Percentiles rank a stretch among this genome's conserved stretches.
Evolutionary conservation across 1,284 basidiomycete genomes (phyloP).

Genomic region (Cryptococcus sp.): DNA sequence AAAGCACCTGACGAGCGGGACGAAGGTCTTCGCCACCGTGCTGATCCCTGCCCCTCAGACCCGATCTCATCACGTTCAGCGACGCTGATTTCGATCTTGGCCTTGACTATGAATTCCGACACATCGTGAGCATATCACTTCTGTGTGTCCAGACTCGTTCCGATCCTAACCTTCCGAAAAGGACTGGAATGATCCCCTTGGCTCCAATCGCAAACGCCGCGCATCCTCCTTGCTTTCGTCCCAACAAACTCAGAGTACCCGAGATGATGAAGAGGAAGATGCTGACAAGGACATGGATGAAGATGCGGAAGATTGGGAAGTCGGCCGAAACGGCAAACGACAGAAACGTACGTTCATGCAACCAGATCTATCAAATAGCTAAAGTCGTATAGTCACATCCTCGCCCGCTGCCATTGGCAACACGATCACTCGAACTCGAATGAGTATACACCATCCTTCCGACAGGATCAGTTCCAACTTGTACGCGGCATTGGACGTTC

Average conservation of each 20-base stretch:
- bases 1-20: neutral
- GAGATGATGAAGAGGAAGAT: slow-evolving; percentile 12
- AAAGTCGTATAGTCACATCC: neutral
- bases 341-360: slow-evolving; percentile 15
- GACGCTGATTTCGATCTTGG: slow-evolving; percentile 22
- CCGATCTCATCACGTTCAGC: slow-evolving; percentile 44
- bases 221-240: slow-evolving; percentile 36
- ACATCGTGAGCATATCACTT: slow-evolving; percentile 28
- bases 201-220: slow-evolving; percentile 21
- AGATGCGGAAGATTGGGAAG: slow-evolving; percentile 13
- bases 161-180: slow-evolving; percentile 9
- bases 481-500: slow-evolving; percentile 11
- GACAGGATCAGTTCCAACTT: slow-evolving; percentile 12
- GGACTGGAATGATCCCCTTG: slow-evolving; percentile 42
- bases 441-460: slow-evolving; percentile 16
- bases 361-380: neutral
- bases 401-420: slow-evolving; percentile 5
- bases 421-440: slow-evolving; percentile 6
- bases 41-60: slow-evolving; percentile 16
- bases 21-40: neutral
- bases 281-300: slow-evolving; percentile 19
- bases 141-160: neutral
- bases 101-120: slow-evolving; percentile 25
- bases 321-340: slow-evolving; percentile 13
- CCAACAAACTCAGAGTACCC: slow-evolving; percentile 16